Evolutionary conservation across 2,329 filamentous ascomycete genomes (phyloP), one percentile per base, ranked within the genome.

Genomic region (Trichoderma arundinaceum): DNA sequence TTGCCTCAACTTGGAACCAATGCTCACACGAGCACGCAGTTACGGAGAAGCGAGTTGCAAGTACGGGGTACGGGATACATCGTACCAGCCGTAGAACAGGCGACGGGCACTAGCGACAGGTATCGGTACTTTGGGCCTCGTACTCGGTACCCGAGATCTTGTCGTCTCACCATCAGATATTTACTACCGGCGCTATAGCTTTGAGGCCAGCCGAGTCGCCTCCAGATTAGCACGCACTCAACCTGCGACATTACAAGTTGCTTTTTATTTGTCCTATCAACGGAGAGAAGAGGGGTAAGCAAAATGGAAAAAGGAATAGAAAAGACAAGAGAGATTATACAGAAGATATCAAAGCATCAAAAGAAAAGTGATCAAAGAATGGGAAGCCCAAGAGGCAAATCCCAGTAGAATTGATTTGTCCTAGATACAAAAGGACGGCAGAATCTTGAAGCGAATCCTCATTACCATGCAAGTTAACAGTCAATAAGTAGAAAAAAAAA

Each of bases 401-500:
- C 49, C 49, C 44, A 60, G 38, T 63, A 54, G 28, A 63, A 63
- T 63, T 63, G 59, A 53, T 54, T 32, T n/a, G 51, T 64, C 61
- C 52, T 56, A 58, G 53, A 59, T 59, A 57, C 53, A 65, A 65
- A 51, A 57, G 51, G 51, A 64, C 59, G n/a, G 22, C 41, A 64
- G 35, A 57, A 54, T 43, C 32, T 54, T 46, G 65, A 56, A 66
- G 57, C 53, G 56, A 58, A 66, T 46, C 44, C 46, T 63, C 43
- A 56, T 66, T 54, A 66, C 52, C 58, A 63, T 66, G 65, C 65
- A 63, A 66, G 53, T 66, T 66, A 62, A 61, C 59, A 65, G 44
- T 66, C 58, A 66, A 49, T 63, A 64, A 57, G 52, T 60, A 64
- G 64, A 67, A 67, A 64, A 28, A 44, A 64, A 67, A 65, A 57